Evolutionary conservation across 1,139 yeast genomes (phyloP), one percentile per base, ranked within the genome.

Genomic region (Yamadazyma siamensis): DNA sequence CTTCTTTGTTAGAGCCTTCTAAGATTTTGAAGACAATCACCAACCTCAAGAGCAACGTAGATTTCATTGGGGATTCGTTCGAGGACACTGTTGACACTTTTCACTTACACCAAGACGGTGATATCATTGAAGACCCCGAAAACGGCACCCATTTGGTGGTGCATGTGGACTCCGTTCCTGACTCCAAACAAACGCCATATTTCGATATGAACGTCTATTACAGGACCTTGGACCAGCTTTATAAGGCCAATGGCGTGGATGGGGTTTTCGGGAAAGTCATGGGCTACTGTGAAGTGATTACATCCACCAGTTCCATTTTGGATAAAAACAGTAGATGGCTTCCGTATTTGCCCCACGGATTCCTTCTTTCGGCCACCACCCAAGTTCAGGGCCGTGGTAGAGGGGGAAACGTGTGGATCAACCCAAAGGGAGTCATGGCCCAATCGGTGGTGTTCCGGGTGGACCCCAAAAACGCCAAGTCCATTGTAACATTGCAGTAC

Each of bases 341-440:
- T 33, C 61, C 67, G 11, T 46, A 61, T 18, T 56, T 85, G 13
- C 95, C 96, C 1, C 69, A 77, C 25, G 96, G 96, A 0, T 67
- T 80, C 27, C 65, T 82, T 0, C 62, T 78, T n/a, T 71, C 82
- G 3, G 95, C 94, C 2, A 78, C 91, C 1, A 75, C 84, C 3
- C 99, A 94, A 53, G 80, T 86, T 1, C 75, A 88, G 0, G 99
- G 98, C 1, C 69, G 94, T 31, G 99, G 99, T 1, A 75, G 99
- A 37, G 95, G 96, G 5, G 94, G 94, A 2, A 94, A 94, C 46
- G 80, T 80, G 2, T 94, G 98, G 98, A 80, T 94, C 15, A 89
- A 87, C 43, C 98, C 98, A 1, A 72, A 75, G 21, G 99, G 99
- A 6, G 95, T 88, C 1, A 61, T 88, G 55, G 95, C 97, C 0